Evolutionary conservation across 352 stramenopile genomes (phyloP), one percentile per base, ranked within the genome.

Genomic region (Elongisporangium anandrum): DNA sequence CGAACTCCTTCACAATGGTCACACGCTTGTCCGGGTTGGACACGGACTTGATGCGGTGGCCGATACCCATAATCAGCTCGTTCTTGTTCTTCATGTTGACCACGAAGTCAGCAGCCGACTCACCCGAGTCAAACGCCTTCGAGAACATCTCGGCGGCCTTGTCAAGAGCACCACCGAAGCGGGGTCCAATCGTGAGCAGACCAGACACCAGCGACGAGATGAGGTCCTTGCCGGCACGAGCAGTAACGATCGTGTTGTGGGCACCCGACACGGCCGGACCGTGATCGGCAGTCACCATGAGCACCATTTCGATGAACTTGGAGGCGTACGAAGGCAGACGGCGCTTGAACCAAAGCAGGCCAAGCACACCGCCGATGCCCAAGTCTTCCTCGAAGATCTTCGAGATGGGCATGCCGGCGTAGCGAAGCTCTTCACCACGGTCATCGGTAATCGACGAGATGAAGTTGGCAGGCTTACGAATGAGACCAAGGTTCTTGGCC

Each of bases 271-370:
- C 96, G 22, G 95, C 95, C 52, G 96, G 96, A 47, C 96, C 96
- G 77, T 99, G 96, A 75, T 99, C 96, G 34, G 95, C 96, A 19
- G 94, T 98, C 39, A 99, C 94, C 94, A 98, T 98, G 20, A 99
- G 80, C 59, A 98, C 92, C 93, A 98, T 98, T 77, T 99, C 96
- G 59, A 99, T 98, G 69, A 99, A 99, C 74, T 97, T 97, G 49
- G 79, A 88, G 17, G 90, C 91, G 77, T 97, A 97, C 38, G 81
- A 47, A 20, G 92, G 91, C 62, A 98, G 67, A 39, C 80, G 75
- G 24, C 95, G 88, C 72, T 97, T 93, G 83, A 99, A 99, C 96
- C 96, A 99, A 34, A 99, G 81, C 56, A 99, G 72, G 19, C 88
- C 95, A 15, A 99, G 77, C 16, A 98, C 96, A 45, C 95, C 96